Base-by-base conservation (phyloP, 345 rosid genomes). In the Gossypium anomalum region DNA sequence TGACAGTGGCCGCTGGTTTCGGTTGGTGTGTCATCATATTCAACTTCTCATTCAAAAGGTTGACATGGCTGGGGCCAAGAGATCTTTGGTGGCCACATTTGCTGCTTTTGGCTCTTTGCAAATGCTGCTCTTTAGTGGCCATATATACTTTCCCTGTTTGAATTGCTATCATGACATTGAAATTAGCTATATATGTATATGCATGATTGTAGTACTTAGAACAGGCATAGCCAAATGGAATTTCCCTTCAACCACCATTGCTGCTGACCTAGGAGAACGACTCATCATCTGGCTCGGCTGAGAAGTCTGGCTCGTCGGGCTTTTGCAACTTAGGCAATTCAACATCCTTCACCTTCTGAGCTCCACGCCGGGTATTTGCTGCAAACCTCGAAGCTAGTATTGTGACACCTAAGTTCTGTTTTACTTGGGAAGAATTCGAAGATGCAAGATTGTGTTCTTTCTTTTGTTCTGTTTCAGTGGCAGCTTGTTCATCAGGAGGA, bases 301-400 rank as follows among this genome's bases (percentile, higher is more conserved):
- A 87, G 80, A 94, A 94, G 79, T 92, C 93, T 0, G 97, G 98
- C 34, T 94, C 98, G 55, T 89, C 90, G 0, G 97, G 98, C 80
- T 94, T 94, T 68, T 56, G 92, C 51, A 92, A 82, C 83, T 88
- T 94, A 3, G 87, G 91, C 92, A 92, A 77, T 59, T 81, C 87
- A 5, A 84, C 86, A 25, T 83, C 91, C 70, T 88, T 92, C 63
- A 83, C 48, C 85, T 87, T 94, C 77, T 85, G 91, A 67, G 86
- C 85, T 23, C 95, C 91, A 71, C 89, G 87, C 73, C 97, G 85
- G 3, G 97, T 89, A 83, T 88, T 94, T 38, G 92, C 92, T 43
- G 98, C 97, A 80, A 92, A 92, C 71, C 93, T 89, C 2, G 97
- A 86, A 44, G 97, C 97, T 61, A 90, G 65, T 63, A 89, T 73